These are phyloP conservation scores for Leersia perrieri DNA, from an alignment of 176 grass and related monocot genomes.

Conservation along the genomic window DNA sequence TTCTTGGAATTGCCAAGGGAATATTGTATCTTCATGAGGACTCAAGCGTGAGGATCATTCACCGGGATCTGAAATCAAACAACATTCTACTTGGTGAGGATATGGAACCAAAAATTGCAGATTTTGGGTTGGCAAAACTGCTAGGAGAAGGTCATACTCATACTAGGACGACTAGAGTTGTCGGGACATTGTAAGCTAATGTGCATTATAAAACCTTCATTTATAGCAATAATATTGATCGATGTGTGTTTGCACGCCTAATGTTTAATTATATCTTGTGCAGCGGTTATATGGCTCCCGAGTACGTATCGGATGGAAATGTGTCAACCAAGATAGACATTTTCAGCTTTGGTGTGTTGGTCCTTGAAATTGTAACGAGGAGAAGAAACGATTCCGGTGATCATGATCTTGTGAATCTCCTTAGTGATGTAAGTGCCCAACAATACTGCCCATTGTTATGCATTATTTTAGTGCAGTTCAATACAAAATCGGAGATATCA, in stretches of 20 bases:
- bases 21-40: slow-evolving; percentile 59
- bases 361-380: slow-evolving; percentile 48
- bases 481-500: too few species aligned
- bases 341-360: slow-evolving; percentile 52
- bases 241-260: neutral
- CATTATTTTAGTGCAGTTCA: too few species aligned
- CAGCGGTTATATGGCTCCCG: slow-evolving; percentile 50
- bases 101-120: slow-evolving; percentile 51
- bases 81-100: slow-evolving; percentile 37
- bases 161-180: slow-evolving; percentile 15
- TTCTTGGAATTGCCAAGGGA: slow-evolving; percentile 49
- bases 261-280: neutral
- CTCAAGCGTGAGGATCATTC: slow-evolving; percentile 45
- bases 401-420: slow-evolving; percentile 14
- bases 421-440: slow-evolving; percentile 32
- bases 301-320: neutral
- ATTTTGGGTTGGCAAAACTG: slow-evolving; percentile 37
- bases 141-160: slow-evolving; percentile 28
- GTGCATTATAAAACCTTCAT: neutral
- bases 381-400: slow-evolving; percentile 30
- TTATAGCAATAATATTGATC: neutral
- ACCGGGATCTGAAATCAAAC: slow-evolving; percentile 45
- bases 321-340: slow-evolving; percentile 50
- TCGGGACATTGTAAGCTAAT: slow-evolving; percentile 38
- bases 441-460: too few species aligned